phyloP scores from a whole-genome alignment of 176 grass and related monocot species.

The Bothriochloa decipiens region DNA sequence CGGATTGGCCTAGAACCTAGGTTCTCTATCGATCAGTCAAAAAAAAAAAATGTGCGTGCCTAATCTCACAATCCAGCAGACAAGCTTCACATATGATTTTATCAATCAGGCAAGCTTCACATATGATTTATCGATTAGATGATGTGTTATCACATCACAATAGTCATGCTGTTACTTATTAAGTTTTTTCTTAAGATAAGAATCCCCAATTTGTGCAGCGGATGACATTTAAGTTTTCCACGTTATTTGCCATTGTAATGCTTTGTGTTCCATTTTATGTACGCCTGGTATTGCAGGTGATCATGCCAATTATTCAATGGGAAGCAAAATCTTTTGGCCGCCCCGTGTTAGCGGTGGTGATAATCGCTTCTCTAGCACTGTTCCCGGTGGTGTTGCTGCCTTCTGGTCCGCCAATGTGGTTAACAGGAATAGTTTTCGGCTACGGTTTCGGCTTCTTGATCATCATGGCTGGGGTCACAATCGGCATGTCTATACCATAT shows the following conservation, averaged over 20 bases:
- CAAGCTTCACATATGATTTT: background rate
- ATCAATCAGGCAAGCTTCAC: too few species aligned
- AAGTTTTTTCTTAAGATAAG: background rate
- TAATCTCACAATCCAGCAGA: background rate
- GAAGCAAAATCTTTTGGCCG: slow-evolving; percentile 82
- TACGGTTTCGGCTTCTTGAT: slow-evolving; percentile 88
- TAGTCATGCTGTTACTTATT: background rate
- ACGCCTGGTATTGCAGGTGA: slow-evolving; percentile 49
- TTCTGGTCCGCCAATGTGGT: slow-evolving; percentile 89
- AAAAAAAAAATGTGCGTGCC: too few species aligned
- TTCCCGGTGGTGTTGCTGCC: slow-evolving; percentile 81
- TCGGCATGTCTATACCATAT: slow-evolving; percentile 88
- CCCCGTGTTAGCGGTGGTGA: slow-evolving; percentile 67
- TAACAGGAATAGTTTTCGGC: slow-evolving; percentile 91
- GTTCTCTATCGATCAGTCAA: too few species aligned
- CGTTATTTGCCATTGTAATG: background rate
- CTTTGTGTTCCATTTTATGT: background rate
- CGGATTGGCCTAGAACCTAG: background rate
- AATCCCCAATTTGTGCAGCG: background rate
- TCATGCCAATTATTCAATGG: slow-evolving; percentile 91
- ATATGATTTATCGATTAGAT: too few species aligned
- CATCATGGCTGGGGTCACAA: slow-evolving; percentile 77
- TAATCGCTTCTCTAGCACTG: slow-evolving; percentile 74
- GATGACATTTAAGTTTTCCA: background rate
- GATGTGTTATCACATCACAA: background rate